Evolutionary conservation across 2,329 filamentous ascomycete genomes (phyloP), one percentile per base, ranked within the genome.

Genomic region (Talaromyces sp.): DNA sequence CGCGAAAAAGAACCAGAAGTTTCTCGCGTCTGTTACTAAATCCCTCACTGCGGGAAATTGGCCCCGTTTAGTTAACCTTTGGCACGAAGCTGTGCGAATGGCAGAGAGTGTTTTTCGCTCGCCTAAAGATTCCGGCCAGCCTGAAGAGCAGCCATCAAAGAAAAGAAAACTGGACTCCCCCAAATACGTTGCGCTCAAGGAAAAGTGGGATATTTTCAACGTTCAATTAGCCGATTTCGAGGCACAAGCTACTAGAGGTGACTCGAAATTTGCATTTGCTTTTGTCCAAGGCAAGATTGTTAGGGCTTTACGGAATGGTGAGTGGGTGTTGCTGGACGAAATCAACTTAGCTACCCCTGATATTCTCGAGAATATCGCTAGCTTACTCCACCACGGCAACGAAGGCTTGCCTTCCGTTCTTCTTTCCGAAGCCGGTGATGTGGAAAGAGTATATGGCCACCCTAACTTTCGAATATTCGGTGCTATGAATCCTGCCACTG

Each of bases 401-500:
- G 86, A 86, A 63, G 86, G 87, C 36, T 81, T 82, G 0, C 94
- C 94, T 1, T 97, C 91, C 0, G 87, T 99, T 53, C 79, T 99
- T 4, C 83, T 99, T 7, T 93, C 93, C 0, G 95, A 99, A 78
- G 95, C 92, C 44, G 95, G 95, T 42, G 92, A 95, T 68, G 91
- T 96, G 51, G 92, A 98, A 74, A 87, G 93, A 66, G 88, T 99
- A 40, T 84, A 88, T 64, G 95, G 93, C 0, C 94, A 99, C 74
- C 89, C 92, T 0, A 88, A 96, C 66, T 99, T 99, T 74, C 88
- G 95, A 44, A 90, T 99, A 14, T 99, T 99, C 72, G 96, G 91
- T 57, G 95, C 96, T 31, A 99, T 99, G 95, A 99, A 99, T 71
- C 95, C 95, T 33, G 95, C 95, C 5, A 99, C 95, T 3, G 95